Percentiles rank a stretch among this genome's conserved stretches.
Conservation (phyloP, 192 early-diverging fungal species). For the Umbelopsis vinacea region DNA sequence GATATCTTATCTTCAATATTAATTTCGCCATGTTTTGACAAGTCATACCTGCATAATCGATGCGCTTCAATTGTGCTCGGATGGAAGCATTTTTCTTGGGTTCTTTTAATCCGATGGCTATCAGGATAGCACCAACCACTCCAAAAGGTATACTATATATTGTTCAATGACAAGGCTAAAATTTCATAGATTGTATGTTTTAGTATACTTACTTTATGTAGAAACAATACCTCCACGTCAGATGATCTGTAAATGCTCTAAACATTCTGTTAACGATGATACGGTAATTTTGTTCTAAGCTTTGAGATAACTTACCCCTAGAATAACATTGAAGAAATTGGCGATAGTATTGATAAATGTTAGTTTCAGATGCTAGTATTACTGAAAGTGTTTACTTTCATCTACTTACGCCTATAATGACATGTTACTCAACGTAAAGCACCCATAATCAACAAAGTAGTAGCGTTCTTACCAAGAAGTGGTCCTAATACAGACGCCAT, state of each 20-base stretch:
- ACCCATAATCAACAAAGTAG: too few species aligned
- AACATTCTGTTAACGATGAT: not conserved
- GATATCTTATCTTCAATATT: not conserved
- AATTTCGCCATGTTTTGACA: conserved; percentile 14
- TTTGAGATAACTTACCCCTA: not conserved
- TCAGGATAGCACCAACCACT: conserved; percentile 59
- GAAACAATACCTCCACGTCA: conserved; percentile 64
- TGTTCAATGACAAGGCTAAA: not conserved
- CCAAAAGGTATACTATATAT: conserved; percentile 78
- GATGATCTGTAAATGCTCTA: conserved; percentile 74
- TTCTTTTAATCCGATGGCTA: conserved; percentile 69
- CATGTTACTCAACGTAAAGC: too few species aligned
- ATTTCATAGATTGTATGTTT: not conserved
- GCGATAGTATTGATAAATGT: too few species aligned
- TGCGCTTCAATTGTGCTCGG: conserved; percentile 62
- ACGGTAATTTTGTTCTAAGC: not conserved
- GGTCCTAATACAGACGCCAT: conserved; percentile 83
- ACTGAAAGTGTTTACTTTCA: too few species aligned
- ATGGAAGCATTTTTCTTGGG: conserved; percentile 61
- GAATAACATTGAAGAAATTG: not conserved
- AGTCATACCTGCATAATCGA: conserved; percentile 69
- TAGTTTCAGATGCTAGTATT: too few species aligned
- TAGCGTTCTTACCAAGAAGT: conserved; percentile 75
- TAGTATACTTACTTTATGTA: conserved; percentile 39
- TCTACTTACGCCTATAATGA: too few species aligned